Conservation (phyloP, 2,329 filamentous ascomycete genomes). For the Dothistroma pini region DNA sequence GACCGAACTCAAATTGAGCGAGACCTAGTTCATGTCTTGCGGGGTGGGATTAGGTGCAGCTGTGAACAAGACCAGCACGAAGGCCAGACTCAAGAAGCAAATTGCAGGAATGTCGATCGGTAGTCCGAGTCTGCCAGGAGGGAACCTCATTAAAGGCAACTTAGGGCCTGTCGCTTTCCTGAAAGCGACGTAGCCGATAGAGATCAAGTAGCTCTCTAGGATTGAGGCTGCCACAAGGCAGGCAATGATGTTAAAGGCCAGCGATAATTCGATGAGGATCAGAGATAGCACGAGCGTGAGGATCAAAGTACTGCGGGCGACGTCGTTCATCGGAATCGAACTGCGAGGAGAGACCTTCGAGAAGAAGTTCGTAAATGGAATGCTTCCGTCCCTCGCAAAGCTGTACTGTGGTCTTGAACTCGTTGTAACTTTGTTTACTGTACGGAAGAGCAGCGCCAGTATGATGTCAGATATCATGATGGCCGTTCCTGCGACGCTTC, state of each 20-base stretch:
- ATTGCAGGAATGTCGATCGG: constrained; percentile 16
- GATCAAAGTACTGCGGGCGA: constrained; percentile 14
- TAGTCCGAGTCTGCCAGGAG: constrained; percentile 21
- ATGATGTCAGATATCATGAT: background rate
- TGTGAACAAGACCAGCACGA: constrained; percentile 23
- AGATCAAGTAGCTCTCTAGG: constrained; percentile 19
- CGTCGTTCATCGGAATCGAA: constrained; percentile 27
- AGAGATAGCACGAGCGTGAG: constrained; percentile 21
- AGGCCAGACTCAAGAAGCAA: constrained; percentile 17
- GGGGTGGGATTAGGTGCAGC: constrained; percentile 16
- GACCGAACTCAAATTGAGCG: constrained; percentile 23
- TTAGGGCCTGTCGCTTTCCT: constrained; percentile 19
- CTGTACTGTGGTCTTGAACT: constrained; percentile 9
- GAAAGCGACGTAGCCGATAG: constrained; percentile 24
- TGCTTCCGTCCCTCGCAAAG: constrained; percentile 37
- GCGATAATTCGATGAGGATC: constrained; percentile 35
- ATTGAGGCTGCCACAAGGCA: constrained; percentile 34
- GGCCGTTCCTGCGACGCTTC: background rate
- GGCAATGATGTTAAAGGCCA: constrained; percentile 42
- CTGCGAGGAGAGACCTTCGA: constrained; percentile 21
- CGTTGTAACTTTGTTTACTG: background rate
- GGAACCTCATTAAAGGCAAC: constrained; percentile 22
- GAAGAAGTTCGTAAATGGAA: constrained; percentile 34
- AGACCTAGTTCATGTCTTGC: constrained; percentile 24
- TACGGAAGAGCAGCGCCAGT: background rate